These are phyloP conservation scores for Inga leiocalycina DNA, from an alignment of 306 rosid species.

Conservation along the genomic window DNA sequence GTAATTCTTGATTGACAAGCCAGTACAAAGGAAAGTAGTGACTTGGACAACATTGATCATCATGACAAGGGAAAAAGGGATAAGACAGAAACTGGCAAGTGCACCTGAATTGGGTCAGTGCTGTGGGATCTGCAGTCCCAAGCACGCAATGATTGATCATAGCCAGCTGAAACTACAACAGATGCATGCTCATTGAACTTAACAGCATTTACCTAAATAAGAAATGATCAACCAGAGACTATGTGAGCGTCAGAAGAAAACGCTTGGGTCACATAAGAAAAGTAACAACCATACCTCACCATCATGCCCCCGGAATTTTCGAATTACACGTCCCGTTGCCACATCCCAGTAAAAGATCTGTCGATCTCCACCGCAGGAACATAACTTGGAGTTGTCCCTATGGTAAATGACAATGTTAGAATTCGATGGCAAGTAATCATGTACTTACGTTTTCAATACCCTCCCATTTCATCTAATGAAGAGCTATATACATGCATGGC, in stretches of 20 bases:
- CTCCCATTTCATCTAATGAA: not conserved
- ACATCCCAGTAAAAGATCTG: slow-evolving; percentile 93
- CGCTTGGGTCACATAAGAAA: not conserved
- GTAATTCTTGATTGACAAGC: slow-evolving; percentile 32
- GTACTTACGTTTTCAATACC: not conserved
- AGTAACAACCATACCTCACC: slow-evolving; percentile 52
- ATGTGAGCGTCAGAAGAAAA: not conserved
- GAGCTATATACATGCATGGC: not conserved
- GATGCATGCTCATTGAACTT: slow-evolving; percentile 81
- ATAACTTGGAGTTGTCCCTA: slow-evolving; percentile 84
- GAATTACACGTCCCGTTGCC: slow-evolving; percentile 76
- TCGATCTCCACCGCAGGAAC: slow-evolving; percentile 90
- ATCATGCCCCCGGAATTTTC: slow-evolving; percentile 91
- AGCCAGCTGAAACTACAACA: slow-evolving; percentile 87
- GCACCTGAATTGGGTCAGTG: slow-evolving; percentile 84
- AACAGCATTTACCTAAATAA: slow-evolving; percentile 72
- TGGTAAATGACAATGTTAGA: not conserved
- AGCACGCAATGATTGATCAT: slow-evolving; percentile 90
- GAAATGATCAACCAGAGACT: slow-evolving; percentile 8
- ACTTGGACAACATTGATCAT: not conserved
- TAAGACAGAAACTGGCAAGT: not conserved
- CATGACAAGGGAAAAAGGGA: not conserved
- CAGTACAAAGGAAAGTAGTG: slow-evolving; percentile 22
- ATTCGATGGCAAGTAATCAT: not conserved
- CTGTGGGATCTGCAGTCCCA: slow-evolving; percentile 98